A percentile compares a stretch with the other conserved stretches of the same genome.
Evolutionary conservation across 441 rosid species (phyloP).

Genomic region (Populus hybrid): DNA sequence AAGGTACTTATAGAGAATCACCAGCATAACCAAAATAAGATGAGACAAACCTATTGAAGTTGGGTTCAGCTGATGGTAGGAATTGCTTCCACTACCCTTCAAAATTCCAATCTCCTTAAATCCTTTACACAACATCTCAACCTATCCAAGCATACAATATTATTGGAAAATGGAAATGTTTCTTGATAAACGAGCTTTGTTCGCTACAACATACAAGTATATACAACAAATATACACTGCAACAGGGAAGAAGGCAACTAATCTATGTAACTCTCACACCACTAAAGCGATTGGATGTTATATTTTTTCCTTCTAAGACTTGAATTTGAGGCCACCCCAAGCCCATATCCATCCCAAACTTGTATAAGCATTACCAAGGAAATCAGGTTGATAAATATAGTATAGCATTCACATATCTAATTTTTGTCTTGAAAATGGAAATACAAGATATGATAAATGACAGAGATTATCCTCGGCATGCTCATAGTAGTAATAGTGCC

Average conservation of each 20-base stretch:
- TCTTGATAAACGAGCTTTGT: neutral
- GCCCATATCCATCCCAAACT: neutral
- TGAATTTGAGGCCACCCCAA: neutral
- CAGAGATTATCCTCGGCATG: neutral
- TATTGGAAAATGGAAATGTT: slow-evolving; percentile 1
- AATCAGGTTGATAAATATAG: neutral
- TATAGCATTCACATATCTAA: neutral
- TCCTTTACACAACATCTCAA: slow-evolving; percentile 68
- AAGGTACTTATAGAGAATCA: neutral
- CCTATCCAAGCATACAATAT: slow-evolving; percentile 43
- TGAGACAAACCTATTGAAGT: slow-evolving; percentile 78
- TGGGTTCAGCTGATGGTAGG: slow-evolving; percentile 76
- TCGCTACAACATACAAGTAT: neutral
- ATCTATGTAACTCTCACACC: neutral
- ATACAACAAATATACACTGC: neutral
- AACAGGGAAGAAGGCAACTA: neutral
- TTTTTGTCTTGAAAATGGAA: neutral
- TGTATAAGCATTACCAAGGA: neutral
- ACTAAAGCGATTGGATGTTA: neutral
- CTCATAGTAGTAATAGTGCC: neutral
- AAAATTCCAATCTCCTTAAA: slow-evolving; percentile 76
- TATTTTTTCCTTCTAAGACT: neutral
- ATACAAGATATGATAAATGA: neutral
- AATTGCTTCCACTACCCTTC: slow-evolving; percentile 40
- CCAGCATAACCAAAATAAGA: neutral